Evolutionary conservation across 1,284 basidiomycete genomes (phyloP), one percentile per base, ranked within the genome.

Genomic region (Vanrija sp.): DNA sequence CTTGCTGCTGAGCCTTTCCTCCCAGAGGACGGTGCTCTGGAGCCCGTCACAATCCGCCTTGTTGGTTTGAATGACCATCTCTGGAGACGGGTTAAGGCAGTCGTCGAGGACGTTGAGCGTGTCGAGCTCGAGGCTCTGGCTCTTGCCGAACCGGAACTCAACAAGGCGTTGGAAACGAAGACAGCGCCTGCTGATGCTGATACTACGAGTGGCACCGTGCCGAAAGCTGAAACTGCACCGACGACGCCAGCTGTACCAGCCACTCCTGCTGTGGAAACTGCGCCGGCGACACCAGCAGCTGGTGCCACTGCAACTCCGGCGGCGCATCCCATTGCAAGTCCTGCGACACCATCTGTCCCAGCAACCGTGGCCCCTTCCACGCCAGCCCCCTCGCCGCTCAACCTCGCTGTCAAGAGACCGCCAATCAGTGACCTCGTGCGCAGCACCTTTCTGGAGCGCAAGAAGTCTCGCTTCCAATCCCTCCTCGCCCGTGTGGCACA

Each of bases 41-140:
- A 65, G 31, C 64, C 69, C 4, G 52, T 69, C 27, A 71, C 72
- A 0, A 67, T 73, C 35, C 56, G 68, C 10, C 52, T 73, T 8
- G 49, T 45, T 3, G 68, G 58, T 6, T 46, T 73, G 5, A 54
- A 62, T 9, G 70, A 73, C 48, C 42, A 47, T 0, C 50, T 59
- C 0, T 73, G 72, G 72, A 24, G 42, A 15, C 63, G 57, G 37
- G 63, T 73, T 45, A 67, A 65, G 54, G 45, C 23, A 2, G 56
- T 73, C 6, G 55, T 63, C 22, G 59, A 58, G 6, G 49, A 59
- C 3, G 64, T 68, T 3, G 67, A 69, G 41, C 31, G 43, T 7
- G 45, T 27, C 4, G 72, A 72, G 47, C 56, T 71, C 20, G 54
- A 59, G 16, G 22, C 42, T 3, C 42, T 73, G 36, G 57, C 54